Base-by-base conservation (phyloP, 2,329 filamentous ascomycete species). In the Acrodontium crateriforme region DNA sequence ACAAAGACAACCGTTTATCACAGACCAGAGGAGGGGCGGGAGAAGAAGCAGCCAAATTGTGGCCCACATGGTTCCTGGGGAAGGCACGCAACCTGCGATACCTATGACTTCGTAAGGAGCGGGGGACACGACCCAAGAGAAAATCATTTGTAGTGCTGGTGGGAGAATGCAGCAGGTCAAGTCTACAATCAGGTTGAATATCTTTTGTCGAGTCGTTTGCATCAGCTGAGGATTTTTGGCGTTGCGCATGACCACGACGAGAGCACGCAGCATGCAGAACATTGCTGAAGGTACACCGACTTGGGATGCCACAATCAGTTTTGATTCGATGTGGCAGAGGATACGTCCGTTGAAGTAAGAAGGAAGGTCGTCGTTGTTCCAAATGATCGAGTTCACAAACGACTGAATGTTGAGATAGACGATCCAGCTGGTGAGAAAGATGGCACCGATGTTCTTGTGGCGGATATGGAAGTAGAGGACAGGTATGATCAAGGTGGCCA, bases 291-390 rank as follows among this genome's bases (percentile, higher is more conserved):
- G 56, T 10, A 71, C 49, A 1, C 63, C 69, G 1, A 70, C 58
- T 11, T 59, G 58, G 6, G 60, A 53, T 3, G 65, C 69, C 14
- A 68, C 56, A 33, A 66, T 59, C 18, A 79, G 42, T 36, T 74
- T 71, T 29, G 65, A 58, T 39, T 78, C 62, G 26, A 80, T 54
- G 46, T 81, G 75, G 51, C 76, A 81, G 32, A 75, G 64, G 2
- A 62, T 64, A 4, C 48, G 44, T 4, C 76, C 76, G 32, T 63
- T 50, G 62, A 64, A 80, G 64, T 67, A 72, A 5, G 53, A 47
- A 0, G 43, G 19, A 9, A 65, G 42, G 37, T 76, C 55, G 37
- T 75, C 69, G 6, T 59, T 66, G 0, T 66, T 63, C 75, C 75
- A 81, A 35, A 78, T 63, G 27, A 76, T 47, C 2, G 72, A 59